phyloP scores from a whole-genome alignment of 768 basidiomycete species.

The Flagelloscypha sp. region DNA sequence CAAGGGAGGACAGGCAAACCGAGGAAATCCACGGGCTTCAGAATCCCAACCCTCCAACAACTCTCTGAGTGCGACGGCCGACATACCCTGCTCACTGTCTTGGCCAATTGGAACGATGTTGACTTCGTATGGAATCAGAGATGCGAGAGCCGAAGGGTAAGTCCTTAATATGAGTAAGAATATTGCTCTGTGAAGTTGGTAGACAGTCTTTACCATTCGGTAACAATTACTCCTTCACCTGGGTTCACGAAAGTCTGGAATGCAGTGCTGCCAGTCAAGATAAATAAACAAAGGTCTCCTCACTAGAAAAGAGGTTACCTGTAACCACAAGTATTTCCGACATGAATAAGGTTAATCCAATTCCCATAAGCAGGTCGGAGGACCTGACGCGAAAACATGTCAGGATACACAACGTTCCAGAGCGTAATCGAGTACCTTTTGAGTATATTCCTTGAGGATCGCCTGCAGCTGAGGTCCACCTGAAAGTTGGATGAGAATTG shows the following conservation, averaged over 20 bases:
- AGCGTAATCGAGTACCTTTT: too few species aligned
- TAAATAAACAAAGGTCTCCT: slow-evolving; percentile 6
- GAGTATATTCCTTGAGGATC: slow-evolving; percentile 51
- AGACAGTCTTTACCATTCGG: too few species aligned
- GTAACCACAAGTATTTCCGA: slow-evolving; percentile 65
- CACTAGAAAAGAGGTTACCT: slow-evolving; percentile 1
- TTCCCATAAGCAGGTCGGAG: slow-evolving; percentile 56
- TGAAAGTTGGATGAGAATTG: slow-evolving; percentile 25
- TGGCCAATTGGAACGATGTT: slow-evolving; percentile 49
- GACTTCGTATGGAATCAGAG: slow-evolving; percentile 27
- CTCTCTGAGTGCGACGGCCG: slow-evolving; percentile 48
- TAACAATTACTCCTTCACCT: slow-evolving; percentile 48
- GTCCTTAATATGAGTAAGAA: too few species aligned
- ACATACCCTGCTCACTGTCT: slow-evolving; percentile 63
- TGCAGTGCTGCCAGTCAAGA: slow-evolving; percentile 45
- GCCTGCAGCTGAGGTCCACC: slow-evolving; percentile 51
- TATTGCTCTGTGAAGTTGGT: too few species aligned
- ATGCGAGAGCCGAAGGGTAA: slow-evolving; percentile 51
- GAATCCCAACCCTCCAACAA: slow-evolving; percentile 64
- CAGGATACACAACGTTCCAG: too few species aligned
- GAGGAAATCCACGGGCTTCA: slow-evolving; percentile 40
- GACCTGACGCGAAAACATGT: slow-evolving; percentile 17
- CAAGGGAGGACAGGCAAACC: slow-evolving; percentile 28
- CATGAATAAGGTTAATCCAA: slow-evolving; percentile 46
- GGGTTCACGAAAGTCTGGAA: slow-evolving; percentile 56